A percentile compares a stretch with the other conserved stretches of the same genome.
These are phyloP conservation scores for Chenopodium quinoa DNA, from an alignment of 148 eudicot species.

Conservation along the genomic window DNA sequence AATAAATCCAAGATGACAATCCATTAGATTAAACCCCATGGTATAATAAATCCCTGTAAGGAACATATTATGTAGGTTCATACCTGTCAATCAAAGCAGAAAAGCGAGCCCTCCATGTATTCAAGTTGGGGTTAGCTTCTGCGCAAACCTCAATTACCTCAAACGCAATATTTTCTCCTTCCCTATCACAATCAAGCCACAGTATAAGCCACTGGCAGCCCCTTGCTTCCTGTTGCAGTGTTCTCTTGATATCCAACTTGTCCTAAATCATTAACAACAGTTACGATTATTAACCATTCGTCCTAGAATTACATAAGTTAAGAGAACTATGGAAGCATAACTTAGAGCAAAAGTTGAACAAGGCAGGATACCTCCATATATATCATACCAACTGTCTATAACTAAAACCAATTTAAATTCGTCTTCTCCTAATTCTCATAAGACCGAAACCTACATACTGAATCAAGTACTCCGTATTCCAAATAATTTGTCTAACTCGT, in stretches of 20 bases:
- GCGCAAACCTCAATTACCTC: slow-evolving; percentile 88
- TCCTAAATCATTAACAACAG: slow-evolving; percentile 45
- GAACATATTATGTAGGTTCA: slow-evolving; percentile 7
- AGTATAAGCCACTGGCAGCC: slow-evolving; percentile 89
- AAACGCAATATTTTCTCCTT: slow-evolving; percentile 97
- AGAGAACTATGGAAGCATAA: background rate
- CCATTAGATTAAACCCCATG: background rate
- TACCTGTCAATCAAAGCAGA: slow-evolving; percentile 82
- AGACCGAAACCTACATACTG: background rate
- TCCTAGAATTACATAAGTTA: background rate
- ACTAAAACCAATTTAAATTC: background rate
- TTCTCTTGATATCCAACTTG: slow-evolving; percentile 75
- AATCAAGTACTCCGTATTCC: background rate
- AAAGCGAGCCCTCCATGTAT: slow-evolving; percentile 87
- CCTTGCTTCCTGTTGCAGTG: slow-evolving; percentile 82
- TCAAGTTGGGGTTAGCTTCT: slow-evolving; percentile 61
- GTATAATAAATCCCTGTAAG: background rate
- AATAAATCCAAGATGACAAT: slow-evolving; percentile 26
- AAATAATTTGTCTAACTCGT: background rate
- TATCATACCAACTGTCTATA: background rate
- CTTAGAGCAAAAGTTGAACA: background rate
- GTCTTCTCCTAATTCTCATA: background rate
- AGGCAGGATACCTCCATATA: background rate
- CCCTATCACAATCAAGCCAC: slow-evolving; percentile 98
- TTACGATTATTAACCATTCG: background rate